Evolutionary conservation across 2,329 filamentous ascomycete genomes (phyloP), one percentile per base, ranked within the genome.

Genomic region (Colletotrichum phormii): DNA sequence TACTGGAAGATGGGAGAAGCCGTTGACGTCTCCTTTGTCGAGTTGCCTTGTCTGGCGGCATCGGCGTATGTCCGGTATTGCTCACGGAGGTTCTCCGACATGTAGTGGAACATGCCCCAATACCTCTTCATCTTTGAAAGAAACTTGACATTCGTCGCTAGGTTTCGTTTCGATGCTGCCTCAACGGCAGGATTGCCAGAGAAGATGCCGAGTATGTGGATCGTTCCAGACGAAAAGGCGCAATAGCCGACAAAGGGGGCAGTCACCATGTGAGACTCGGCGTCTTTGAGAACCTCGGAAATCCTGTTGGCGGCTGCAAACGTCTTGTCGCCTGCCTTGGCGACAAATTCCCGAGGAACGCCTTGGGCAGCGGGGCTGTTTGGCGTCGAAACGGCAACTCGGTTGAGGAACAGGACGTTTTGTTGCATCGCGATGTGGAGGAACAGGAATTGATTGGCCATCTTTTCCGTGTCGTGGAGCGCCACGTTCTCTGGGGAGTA

Each of bases 41-140:
- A 82, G n/a, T 86, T 86, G 11, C 94, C 94, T 76, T 91, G 89
- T 65, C 92, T 87, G 35, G 92, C 91, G n/a, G 93, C 92, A 80
- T 98, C 95, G 18, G 95, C 92, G 77, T 95, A 96, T 60, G 91
- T 90, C 64, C 93, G 91, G 80, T 98, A 99, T 74, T 97, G 91
- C 67, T 96, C 93, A 72, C 97, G 95, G 46, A 98, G 88, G 78
- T 96, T 97, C 80, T 98, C 95, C 0, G 95, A 93, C 89, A 98
- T 95, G 84, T 95, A 98, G 80, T 98, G 94, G 80, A 98, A 98
- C 93, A 98, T 97, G 73, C 96, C 97, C 97, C 97, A 99, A 78
- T 97, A 95, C 73, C 94, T 94, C 86, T 98, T 98, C 94, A 98
- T 97, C 82, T 94, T 97, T 67, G 93, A 93, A 57, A 99, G 84